Evolutionary conservation across 164 flowering plant genomes (phyloP), one percentile per base, ranked within the genome.

Genomic region (Echeveria elegans): DNA sequence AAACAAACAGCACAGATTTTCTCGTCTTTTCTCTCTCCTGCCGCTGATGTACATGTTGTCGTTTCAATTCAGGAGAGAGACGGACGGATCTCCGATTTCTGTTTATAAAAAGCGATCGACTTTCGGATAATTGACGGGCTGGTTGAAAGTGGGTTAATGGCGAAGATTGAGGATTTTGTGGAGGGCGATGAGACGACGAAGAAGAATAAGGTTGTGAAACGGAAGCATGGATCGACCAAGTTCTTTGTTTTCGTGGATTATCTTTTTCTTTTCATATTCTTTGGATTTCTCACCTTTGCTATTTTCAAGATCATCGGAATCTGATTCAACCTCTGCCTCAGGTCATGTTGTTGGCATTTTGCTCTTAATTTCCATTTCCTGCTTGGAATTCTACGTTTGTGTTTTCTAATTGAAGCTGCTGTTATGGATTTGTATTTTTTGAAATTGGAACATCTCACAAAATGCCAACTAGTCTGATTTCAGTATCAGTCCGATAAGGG

Each of bases 171-270:
- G 63, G 34, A 62, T 12, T 1, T 71, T 37, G 77, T 69, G 38
- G 77, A 82, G 24, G 50, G 47, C 19, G 66, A 71, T 28, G 58
- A 70, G 61, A 72, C 43, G 69, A 14, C 5, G 31, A 60, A 2
- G 0, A 72, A 64, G 69, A 74, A 77, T 18, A 31, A 53, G 64
- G 32, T 30, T 47, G 69, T 64, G 68, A 79, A 71, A 56, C 69
- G 79, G 69, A 87, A 77, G 34, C 90, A 86, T 66, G 92, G 89
- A 47, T 86, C 91, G 7, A 80, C 86, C 41, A 71, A 47, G n/a
- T 79, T 87, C 61, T 89, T 89, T 65, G 80, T 89, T 4, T 71
- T 82, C 64, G 65, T 87, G 0, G 96, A 89, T 74, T 86, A 86
- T 69, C 70, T 87, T 29, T 89, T 87, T 75, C 76, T 89, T 67